Evolutionary conservation across 169 alveolate species (phyloP).

Genomic region (Plasmodium gaboni): DNA sequence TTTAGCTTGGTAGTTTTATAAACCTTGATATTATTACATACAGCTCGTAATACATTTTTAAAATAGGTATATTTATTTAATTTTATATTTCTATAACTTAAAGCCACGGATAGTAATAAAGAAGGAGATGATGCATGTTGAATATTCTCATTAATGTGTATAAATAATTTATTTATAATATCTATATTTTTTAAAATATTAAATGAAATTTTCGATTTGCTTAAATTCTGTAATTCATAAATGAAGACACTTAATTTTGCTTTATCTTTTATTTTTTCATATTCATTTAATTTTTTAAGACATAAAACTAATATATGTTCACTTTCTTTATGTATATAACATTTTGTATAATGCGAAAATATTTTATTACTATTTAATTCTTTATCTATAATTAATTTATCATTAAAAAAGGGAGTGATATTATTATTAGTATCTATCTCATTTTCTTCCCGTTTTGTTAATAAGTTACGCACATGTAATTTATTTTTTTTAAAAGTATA

Average conservation of each 20-base stretch:
- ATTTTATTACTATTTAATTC: slow-evolving; percentile 28
- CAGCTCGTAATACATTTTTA: slow-evolving; percentile 38
- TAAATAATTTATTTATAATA: slow-evolving; percentile 14
- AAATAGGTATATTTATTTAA: slow-evolving; percentile 49
- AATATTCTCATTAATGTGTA: slow-evolving; percentile 23
- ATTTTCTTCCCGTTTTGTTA: too few species aligned
- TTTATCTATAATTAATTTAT: not conserved
- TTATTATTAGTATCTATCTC: not conserved
- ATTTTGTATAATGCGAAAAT: slow-evolving; percentile 45
- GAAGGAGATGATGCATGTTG: slow-evolving; percentile 35
- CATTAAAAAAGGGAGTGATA: not conserved
- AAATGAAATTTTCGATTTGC: slow-evolving; percentile 32
- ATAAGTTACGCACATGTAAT: too few species aligned
- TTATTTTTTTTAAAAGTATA: too few species aligned
- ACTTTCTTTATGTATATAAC: slow-evolving; percentile 58
- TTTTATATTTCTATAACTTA: slow-evolving; percentile 44
- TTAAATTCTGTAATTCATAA: slow-evolving; percentile 52
- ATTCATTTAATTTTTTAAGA: slow-evolving; percentile 42
- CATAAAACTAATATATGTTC: slow-evolving; percentile 45
- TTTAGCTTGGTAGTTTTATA: slow-evolving; percentile 31
- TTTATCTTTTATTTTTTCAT: slow-evolving; percentile 20
- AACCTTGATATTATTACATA: slow-evolving; percentile 52
- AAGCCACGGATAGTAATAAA: slow-evolving; percentile 21
- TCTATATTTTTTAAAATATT: slow-evolving; percentile 46
- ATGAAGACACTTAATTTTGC: slow-evolving; percentile 31